phyloP scores from a whole-genome alignment of 306 rosid genomes.

The Prinsepia uniflora region DNA sequence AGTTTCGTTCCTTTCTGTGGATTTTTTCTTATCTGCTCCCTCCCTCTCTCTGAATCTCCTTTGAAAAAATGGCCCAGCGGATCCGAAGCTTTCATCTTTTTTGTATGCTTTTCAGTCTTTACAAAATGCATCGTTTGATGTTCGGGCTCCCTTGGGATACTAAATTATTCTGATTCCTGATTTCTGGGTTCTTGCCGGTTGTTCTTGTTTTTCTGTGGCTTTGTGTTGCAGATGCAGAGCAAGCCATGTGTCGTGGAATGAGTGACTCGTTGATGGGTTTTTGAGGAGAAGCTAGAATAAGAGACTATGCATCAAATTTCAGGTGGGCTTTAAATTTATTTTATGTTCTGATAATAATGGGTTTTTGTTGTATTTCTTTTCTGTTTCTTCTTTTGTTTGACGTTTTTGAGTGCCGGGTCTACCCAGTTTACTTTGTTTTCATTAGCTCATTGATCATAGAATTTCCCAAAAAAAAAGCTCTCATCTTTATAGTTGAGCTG shows the following conservation, averaged over 20 bases:
- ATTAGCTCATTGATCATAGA: not conserved
- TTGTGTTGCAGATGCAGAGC: not conserved
- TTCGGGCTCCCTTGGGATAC: conserved; percentile 26
- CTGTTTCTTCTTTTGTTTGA: not conserved
- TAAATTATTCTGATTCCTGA: conserved; percentile 24
- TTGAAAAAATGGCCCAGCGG: conserved; percentile 64
- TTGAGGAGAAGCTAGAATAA: conserved; percentile 4
- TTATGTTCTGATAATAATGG: not conserved
- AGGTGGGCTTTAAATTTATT: conserved; percentile 20
- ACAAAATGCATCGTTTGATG: conserved; percentile 36
- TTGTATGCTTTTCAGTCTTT: conserved; percentile 27
- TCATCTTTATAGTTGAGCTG: not conserved
- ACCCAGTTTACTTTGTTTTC: not conserved
- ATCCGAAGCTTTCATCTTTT: conserved; percentile 53
- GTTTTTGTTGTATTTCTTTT: not conserved
- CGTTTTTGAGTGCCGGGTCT: too few species aligned
- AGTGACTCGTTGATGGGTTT: conserved; percentile 24
- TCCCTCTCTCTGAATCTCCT: conserved; percentile 40
- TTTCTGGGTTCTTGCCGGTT: conserved; percentile 25
- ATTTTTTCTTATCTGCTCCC: conserved; percentile 36
- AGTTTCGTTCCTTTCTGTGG: conserved; percentile 45
- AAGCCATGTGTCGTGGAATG: conserved; percentile 22
- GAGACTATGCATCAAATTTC: not conserved
- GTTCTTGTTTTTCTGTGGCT: conserved; percentile 11
- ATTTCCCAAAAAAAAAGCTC: not conserved